Evolutionary conservation across 768 basidiomycete genomes (phyloP).

Genomic region (Gloeostereum incarnatum): DNA sequence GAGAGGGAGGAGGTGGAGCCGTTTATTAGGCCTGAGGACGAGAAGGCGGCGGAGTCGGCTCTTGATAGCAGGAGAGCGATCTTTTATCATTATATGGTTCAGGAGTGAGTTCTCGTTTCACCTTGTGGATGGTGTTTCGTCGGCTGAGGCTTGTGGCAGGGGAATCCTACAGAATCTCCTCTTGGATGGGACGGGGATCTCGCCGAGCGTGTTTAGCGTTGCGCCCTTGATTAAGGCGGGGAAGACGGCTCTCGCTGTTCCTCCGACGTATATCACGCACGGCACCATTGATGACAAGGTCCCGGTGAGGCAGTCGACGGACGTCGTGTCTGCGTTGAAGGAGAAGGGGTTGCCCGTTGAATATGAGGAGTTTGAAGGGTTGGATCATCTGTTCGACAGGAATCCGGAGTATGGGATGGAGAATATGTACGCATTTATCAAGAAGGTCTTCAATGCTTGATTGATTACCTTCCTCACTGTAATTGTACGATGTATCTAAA

Average conservation of each 20-base stretch:
- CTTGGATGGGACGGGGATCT: constrained; percentile 21
- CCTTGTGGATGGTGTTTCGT: neutral
- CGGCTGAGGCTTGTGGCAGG: constrained; percentile 8
- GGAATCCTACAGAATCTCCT: constrained; percentile 19
- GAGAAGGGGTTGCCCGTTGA: constrained; percentile 13
- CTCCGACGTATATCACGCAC: constrained; percentile 25
- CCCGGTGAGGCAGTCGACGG: constrained; percentile 20
- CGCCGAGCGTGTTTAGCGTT: constrained; percentile 18
- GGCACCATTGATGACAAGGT: constrained; percentile 26
- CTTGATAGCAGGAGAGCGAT: constrained; percentile 18
- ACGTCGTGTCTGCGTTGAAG: constrained; percentile 20
- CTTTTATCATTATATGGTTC: constrained; percentile 30
- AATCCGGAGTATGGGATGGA: constrained; percentile 22
- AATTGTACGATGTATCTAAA: too few species aligned
- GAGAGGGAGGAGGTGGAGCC: constrained; percentile 17
- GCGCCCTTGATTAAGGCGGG: constrained; percentile 15
- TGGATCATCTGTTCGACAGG: constrained; percentile 25
- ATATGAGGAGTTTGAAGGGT: constrained; percentile 22
- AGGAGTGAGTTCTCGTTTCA: constrained; percentile 19
- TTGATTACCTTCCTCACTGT: too few species aligned
- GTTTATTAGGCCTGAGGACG: constrained; percentile 18
- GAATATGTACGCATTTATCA: constrained; percentile 22
- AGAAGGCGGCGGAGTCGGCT: constrained; percentile 15
- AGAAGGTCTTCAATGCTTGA: constrained; percentile 11
- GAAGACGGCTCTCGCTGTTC: constrained; percentile 10